Base-by-base conservation (phyloP, 352 stramenopile species). In the Thraustotheca clavata region DNA sequence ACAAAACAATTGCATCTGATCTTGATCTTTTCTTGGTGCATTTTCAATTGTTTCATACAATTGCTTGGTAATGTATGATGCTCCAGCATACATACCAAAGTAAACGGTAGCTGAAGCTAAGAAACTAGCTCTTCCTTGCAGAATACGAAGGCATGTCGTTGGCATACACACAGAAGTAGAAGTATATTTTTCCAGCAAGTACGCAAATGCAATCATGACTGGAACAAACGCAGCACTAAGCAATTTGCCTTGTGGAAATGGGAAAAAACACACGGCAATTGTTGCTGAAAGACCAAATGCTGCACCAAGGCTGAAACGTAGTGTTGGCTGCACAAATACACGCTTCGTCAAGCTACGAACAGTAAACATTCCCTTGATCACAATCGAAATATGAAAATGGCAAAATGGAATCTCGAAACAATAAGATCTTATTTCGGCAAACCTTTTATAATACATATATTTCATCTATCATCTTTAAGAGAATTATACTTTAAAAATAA, bases 141-240 rank as follows among this genome's bases (percentile, higher is more conserved):
- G 29, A 7, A 63, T 39, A 12, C 24, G 9, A 11, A 63, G 39
- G 12, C 27, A 40, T n/a, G 55, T 63, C 4, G 55, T 33, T 4
- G 39, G 12, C 55, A 63, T 60, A 27, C 55, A 63, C 35, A 63
- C 55, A 33, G 27, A 49, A 27, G 55, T 63, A 27, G 39, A 6
- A 2, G 55, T 54, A 33, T 63, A 63, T 27, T 63, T 63, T 40
- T 63, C 35, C 18, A 63, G 27, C 26, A 63, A 41, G 55, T 52
- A 63, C 3, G 55, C 55, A 33, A 63, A 63, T 4, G 40, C 36
- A 24, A 63, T 38, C 29, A 39, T 27, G 20, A 63, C 22, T 22
- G 55, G 55, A 26, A 41, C 55, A 41, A 40, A 63, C 6, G 27
- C 39, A 12, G 39, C 39, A 29, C 55, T 63, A 27, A 63, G 39